phyloP scores from a whole-genome alignment of 768 basidiomycete species.

The Boletus reticulatus region DNA sequence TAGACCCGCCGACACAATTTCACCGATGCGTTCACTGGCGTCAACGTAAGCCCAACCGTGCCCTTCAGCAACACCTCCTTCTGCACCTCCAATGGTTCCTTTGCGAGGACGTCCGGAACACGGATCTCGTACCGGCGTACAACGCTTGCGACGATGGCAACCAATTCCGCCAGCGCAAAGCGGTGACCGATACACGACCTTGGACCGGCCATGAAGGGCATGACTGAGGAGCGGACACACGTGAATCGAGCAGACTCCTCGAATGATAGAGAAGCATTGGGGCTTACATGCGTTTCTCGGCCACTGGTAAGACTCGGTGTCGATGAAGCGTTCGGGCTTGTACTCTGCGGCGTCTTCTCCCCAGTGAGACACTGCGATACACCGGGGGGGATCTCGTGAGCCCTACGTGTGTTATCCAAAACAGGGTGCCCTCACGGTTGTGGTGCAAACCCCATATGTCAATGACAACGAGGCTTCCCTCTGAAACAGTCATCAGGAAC shows the following conservation, averaged over 20 bases:
- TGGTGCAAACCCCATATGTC: conserved; percentile 44
- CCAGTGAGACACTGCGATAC: conserved; percentile 44
- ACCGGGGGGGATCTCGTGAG: too few species aligned
- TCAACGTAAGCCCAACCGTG: conserved; percentile 36
- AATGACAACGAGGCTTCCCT: conserved; percentile 38
- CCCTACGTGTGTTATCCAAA: not conserved
- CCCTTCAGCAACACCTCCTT: conserved; percentile 35
- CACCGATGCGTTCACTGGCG: conserved; percentile 30
- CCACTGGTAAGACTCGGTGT: conserved; percentile 48
- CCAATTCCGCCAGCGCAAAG: conserved; percentile 42
- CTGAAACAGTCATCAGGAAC: conserved; percentile 35
- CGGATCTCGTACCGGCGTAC: conserved; percentile 41
- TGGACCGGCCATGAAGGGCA: conserved; percentile 45
- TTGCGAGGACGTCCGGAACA: conserved; percentile 36
- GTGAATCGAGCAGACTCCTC: too few species aligned
- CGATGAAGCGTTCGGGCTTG: conserved; percentile 50
- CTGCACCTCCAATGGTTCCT: conserved; percentile 31
- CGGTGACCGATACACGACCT: conserved; percentile 52
- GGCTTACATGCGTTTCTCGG: conserved; percentile 48
- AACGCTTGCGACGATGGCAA: conserved; percentile 43
- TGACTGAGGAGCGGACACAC: conserved; percentile 23
- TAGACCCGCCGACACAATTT: not conserved
- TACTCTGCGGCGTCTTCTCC: conserved; percentile 44
- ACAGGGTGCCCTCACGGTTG: conserved; percentile 38
- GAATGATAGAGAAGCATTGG: too few species aligned